Evolutionary conservation across 2,329 filamentous ascomycete species (phyloP).

Genomic region (Cytospora schulzeri): DNA sequence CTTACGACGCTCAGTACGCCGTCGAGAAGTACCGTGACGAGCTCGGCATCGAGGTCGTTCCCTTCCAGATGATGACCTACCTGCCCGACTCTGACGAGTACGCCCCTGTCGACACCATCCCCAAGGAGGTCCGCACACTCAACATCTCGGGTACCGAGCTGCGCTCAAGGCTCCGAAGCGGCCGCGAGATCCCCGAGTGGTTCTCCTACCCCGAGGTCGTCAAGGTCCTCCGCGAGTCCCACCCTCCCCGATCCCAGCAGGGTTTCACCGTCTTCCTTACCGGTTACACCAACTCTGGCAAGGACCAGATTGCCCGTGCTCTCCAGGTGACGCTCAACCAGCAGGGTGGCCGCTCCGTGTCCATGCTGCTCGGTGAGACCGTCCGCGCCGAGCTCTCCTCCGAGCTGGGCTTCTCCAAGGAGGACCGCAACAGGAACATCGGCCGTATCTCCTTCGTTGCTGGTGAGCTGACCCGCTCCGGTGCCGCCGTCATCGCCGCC

Average conservation of each 20-base stretch:
- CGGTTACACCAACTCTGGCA: conserved; percentile 94
- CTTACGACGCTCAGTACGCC: conserved; percentile 94
- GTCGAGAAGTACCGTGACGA: conserved; percentile 96
- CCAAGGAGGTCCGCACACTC: conserved; percentile 78
- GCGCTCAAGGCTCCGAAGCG: conserved; percentile 84
- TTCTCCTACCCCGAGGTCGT: conserved; percentile 99
- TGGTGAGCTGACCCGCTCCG: conserved; percentile 88
- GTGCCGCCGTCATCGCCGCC: conserved; percentile 92
- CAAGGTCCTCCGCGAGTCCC: conserved; percentile 91
- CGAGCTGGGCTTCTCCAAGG: conserved; percentile 90
- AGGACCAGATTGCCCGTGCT: conserved; percentile 93
- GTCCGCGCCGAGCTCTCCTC: conserved; percentile 91
- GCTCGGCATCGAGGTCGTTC: conserved; percentile 97
- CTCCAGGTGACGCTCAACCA: conserved; percentile 98
- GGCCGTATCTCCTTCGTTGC: conserved; percentile 95
- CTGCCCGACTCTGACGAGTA: conserved; percentile 97
- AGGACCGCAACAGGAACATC: conserved; percentile 94
- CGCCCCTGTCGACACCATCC: conserved; percentile 86
- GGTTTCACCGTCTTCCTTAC: conserved; percentile 99
- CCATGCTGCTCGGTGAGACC: conserved; percentile 91
- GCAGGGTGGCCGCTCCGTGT: conserved; percentile 92
- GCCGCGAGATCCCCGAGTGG: conserved; percentile 96
- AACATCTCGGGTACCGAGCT: conserved; percentile 91
- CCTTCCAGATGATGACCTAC: conserved; percentile 99
- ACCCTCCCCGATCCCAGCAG: conserved; percentile 86